Conservation (phyloP, 2,329 filamentous ascomycete species). For the Lecanicillium sp. region DNA sequence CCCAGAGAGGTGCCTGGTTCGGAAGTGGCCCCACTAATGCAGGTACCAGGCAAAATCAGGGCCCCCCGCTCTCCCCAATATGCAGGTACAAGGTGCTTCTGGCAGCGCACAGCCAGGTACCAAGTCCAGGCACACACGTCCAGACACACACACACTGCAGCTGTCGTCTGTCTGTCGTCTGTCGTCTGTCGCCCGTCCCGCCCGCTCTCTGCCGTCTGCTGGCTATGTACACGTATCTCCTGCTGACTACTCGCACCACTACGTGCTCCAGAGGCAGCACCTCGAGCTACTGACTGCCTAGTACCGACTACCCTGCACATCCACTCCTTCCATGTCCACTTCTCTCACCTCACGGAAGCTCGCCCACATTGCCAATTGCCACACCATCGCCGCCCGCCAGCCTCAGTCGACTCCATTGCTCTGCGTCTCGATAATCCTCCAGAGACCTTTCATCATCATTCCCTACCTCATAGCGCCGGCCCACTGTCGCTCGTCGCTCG, state of each 20-base stretch:
- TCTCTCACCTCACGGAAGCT: not conserved
- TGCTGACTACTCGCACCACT: too few species aligned
- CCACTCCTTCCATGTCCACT: too few species aligned
- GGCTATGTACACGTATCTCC: too few species aligned
- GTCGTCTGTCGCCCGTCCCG: too few species aligned
- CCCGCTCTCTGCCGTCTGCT: too few species aligned
- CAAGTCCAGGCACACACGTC: not conserved
- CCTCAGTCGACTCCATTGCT: constrained; percentile 4
- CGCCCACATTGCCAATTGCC: not conserved
- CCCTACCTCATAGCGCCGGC: not conserved
- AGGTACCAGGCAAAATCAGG: constrained; percentile 7
- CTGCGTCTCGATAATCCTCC: not conserved
- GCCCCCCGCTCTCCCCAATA: too few species aligned
- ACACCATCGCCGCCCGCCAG: constrained; percentile 3
- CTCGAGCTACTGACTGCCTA: too few species aligned
- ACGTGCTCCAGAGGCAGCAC: too few species aligned
- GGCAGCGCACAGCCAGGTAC: not conserved
- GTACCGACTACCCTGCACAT: too few species aligned
- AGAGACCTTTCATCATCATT: not conserved
- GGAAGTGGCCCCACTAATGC: constrained; percentile 2
- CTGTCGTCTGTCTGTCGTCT: too few species aligned
- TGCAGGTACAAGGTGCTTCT: too few species aligned
- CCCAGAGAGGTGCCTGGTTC: not conserved
- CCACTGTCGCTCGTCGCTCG: constrained; percentile 1
- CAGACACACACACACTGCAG: too few species aligned